Base-by-base conservation (phyloP, 805 yeast species). In the Ogataea kodamae region DNA sequence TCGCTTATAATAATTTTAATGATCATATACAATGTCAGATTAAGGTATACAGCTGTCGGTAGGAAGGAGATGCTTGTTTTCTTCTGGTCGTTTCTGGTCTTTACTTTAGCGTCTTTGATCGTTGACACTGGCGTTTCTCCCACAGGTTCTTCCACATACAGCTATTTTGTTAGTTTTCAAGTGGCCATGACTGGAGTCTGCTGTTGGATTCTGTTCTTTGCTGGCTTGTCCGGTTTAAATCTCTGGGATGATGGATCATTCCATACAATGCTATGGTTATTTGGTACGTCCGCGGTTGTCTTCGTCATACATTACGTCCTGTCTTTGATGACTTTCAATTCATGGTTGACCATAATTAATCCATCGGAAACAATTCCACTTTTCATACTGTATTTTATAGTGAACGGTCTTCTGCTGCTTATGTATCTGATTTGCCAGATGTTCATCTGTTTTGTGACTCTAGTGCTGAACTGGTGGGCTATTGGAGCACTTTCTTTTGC, bases 101-200 rank as follows among this genome's bases (percentile, higher is more conserved):
- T 83, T 43, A 70, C 76, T 5, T 69, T 83, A 10, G 62, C 80
- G 41, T 71, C 89, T 3, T 65, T 90, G 29, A 72, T 90, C 14
- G 94, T 87, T 4, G 96, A 90, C 52, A 79, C 94, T 45, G 97
- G 97, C 12, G 96, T 90, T 1, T 72, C 84, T 9, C 96, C 97
- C 1, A 92, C 95, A 1, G 82, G 89, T 3, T 74, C 92, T 2
- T 52, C 54, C 2, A 67, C 86, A 4, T 90, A 77, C 53, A 82
- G 86, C 1, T 88, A 82, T 56, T 83, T 89, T 55, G 96, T 86
- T 4, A 77, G 92, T 9, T 67, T 80, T 5, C 97, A 90, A 56
- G 55, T 81, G 14, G 96, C 90, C 0, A 50, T 85, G 12, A 70
- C 82, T 0, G 77, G 88, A 9, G 80, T 84, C 0, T 70, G 79